Conservation (phyloP, 2,329 filamentous ascomycete species). For the Beauveria rudraprayagi region DNA sequence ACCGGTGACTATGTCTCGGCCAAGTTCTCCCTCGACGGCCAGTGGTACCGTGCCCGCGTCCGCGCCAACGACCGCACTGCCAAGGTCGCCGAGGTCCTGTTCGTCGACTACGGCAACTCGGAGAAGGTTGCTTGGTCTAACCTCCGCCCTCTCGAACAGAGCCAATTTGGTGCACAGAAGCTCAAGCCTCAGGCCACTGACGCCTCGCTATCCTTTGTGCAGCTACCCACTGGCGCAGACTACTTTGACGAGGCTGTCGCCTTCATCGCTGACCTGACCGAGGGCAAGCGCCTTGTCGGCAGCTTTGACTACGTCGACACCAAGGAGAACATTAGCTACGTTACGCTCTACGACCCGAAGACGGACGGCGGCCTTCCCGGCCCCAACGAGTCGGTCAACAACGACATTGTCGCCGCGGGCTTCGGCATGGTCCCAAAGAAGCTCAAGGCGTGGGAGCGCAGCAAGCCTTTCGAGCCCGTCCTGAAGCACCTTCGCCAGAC, state of each 20-base stretch:
- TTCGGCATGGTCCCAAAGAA: constrained; percentile 88
- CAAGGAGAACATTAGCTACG: constrained; percentile 73
- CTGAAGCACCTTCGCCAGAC: constrained; percentile 64
- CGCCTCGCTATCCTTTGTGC: constrained; percentile 78
- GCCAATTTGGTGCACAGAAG: constrained; percentile 71
- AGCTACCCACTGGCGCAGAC: constrained; percentile 73
- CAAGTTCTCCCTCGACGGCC: constrained; percentile 78
- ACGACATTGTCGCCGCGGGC: constrained; percentile 74
- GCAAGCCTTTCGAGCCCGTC: constrained; percentile 58
- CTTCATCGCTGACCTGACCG: constrained; percentile 68
- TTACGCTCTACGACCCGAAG: constrained; percentile 80
- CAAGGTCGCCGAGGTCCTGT: constrained; percentile 83
- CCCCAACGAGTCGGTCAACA: constrained; percentile 76
- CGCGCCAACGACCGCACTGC: constrained; percentile 86
- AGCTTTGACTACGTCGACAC: constrained; percentile 78
- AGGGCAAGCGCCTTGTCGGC: constrained; percentile 71
- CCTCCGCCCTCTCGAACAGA: constrained; percentile 70
- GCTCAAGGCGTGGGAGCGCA: constrained; percentile 82
- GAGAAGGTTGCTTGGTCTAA: constrained; percentile 80
- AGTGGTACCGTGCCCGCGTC: constrained; percentile 92
- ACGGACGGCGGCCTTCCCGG: constrained; percentile 45
- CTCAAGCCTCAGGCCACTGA: constrained; percentile 83
- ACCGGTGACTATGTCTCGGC: constrained; percentile 86
- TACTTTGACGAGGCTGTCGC: constrained; percentile 75
- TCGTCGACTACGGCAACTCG: constrained; percentile 93